Evolutionary conservation across 805 yeast species (phyloP).

Genomic region (Cyberlindnera amylophila): DNA sequence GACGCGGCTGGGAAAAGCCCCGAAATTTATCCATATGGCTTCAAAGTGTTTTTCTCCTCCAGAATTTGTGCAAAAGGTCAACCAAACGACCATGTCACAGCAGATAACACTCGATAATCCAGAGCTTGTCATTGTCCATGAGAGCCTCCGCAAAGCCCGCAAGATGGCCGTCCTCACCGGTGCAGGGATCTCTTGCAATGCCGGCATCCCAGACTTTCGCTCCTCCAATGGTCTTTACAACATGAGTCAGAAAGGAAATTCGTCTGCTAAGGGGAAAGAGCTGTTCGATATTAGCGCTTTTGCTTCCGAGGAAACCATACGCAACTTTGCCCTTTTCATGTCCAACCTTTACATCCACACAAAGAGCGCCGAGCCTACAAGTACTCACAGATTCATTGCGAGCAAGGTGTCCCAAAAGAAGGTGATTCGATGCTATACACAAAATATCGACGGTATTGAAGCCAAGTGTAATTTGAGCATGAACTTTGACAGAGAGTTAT

Average conservation of each 20-base stretch:
- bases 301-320: slow-evolving; percentile 58
- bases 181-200: slow-evolving; percentile 95
- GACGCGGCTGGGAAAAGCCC: too few species aligned
- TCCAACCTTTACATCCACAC: slow-evolving; percentile 68
- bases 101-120: not conserved
- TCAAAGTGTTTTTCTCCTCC: too few species aligned
- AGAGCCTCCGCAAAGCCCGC: slow-evolving; percentile 30
- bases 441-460: slow-evolving; percentile 90
- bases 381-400: slow-evolving; percentile 70
- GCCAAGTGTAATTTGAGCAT: slow-evolving; percentile 56
- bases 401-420: slow-evolving; percentile 45
- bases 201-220: slow-evolving; percentile 95
- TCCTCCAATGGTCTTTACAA: slow-evolving; percentile 81
- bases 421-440: slow-evolving; percentile 86
- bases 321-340: slow-evolving; percentile 87
- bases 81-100: not conserved
- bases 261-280: slow-evolving; percentile 75
- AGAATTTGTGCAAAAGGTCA: not conserved
- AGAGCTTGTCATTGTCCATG: not conserved
- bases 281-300: slow-evolving; percentile 85
- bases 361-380: slow-evolving; percentile 69
- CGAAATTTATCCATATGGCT: too few species aligned
- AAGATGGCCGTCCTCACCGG: slow-evolving; percentile 78
- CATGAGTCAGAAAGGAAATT: slow-evolving; percentile 26
- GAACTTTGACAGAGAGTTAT: slow-evolving; percentile 33